Evolutionary conservation across 2,329 filamentous ascomycete species (phyloP).

Genomic region (Cadophora sp.): DNA sequence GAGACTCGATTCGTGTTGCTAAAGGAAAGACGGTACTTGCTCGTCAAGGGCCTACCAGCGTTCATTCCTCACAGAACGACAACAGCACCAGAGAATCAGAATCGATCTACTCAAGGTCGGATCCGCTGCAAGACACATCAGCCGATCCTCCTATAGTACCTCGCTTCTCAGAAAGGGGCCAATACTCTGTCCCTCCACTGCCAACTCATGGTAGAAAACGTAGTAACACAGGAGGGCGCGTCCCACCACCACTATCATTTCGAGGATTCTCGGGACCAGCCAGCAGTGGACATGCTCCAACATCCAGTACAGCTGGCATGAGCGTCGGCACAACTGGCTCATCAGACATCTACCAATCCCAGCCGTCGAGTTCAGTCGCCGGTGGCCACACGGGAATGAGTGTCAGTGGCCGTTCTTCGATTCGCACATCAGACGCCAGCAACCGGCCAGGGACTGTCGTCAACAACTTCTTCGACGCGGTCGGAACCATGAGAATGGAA

Average conservation of each 20-base stretch:
- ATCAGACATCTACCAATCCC: conserved; percentile 66
- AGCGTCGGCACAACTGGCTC: conserved; percentile 65
- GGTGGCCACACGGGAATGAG: conserved; percentile 52
- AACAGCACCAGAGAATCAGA: conserved; percentile 35
- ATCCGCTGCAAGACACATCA: conserved; percentile 52
- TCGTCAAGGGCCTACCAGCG: conserved; percentile 48
- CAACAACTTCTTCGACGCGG: conserved; percentile 77
- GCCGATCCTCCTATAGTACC: conserved; percentile 77
- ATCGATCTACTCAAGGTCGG: conserved; percentile 36
- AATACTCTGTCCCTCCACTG: conserved; percentile 26
- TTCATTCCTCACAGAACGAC: conserved; percentile 38
- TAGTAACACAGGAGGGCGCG: conserved; percentile 84
- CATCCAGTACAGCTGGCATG: conserved; percentile 63
- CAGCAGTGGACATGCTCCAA: conserved; percentile 42
- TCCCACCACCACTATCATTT: conserved; percentile 74
- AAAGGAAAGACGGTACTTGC: conserved; percentile 64
- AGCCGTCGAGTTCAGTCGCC: conserved; percentile 51
- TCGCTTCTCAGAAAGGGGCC: conserved; percentile 67
- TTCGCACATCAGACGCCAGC: conserved; percentile 43
- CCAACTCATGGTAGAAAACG: conserved; percentile 78
- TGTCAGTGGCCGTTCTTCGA: conserved; percentile 44
- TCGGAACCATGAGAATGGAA: conserved; percentile 95
- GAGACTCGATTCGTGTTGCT: conserved; percentile 88
- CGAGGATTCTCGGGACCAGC: conserved; percentile 69
- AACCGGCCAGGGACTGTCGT: conserved; percentile 41